A percentile compares a stretch with the other conserved stretches of the same genome.
Conservation (phyloP, 2,329 filamentous ascomycete genomes). For the Passalora sequoiae region DNA sequence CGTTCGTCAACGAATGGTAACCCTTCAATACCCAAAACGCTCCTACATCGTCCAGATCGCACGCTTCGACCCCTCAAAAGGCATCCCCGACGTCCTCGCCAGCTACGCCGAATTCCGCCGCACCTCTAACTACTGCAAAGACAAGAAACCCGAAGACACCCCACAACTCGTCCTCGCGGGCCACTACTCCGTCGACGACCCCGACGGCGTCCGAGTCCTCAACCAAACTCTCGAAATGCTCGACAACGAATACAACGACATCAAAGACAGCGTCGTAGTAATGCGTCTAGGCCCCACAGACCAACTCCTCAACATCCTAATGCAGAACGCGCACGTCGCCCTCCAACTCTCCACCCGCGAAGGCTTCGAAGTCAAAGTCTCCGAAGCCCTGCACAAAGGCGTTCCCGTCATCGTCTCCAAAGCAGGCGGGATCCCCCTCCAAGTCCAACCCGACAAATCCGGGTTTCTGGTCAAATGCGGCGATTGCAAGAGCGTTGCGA, state of each 20-base stretch:
- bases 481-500: conserved; percentile 64
- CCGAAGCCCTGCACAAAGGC: conserved; percentile 74
- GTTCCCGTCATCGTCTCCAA: conserved; percentile 70
- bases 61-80: conserved; percentile 78
- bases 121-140: conserved; percentile 47
- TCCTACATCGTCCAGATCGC: conserved; percentile 76
- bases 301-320: conserved; percentile 70
- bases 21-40: conserved; percentile 54
- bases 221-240: conserved; percentile 66
- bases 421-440: conserved; percentile 74
- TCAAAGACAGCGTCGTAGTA: conserved; percentile 59
- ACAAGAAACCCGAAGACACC: conserved; percentile 45
- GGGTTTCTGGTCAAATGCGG: conserved; percentile 69
- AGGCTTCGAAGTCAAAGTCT: conserved; percentile 83
- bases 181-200: conserved; percentile 76
- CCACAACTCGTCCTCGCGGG: conserved; percentile 74
- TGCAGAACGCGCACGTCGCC: conserved; percentile 66
- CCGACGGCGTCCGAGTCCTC: conserved; percentile 67
- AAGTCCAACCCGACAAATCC: conserved; percentile 65
- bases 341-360: conserved; percentile 77
- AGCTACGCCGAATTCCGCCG: conserved; percentile 68
- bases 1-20: conserved; percentile 55
- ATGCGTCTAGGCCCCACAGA: conserved; percentile 74
- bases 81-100: conserved; percentile 70
- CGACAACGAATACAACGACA: conserved; percentile 55